phyloP scores from a whole-genome alignment of 2,329 filamentous ascomycete species.

The Leptographium wingfieldii region DNA sequence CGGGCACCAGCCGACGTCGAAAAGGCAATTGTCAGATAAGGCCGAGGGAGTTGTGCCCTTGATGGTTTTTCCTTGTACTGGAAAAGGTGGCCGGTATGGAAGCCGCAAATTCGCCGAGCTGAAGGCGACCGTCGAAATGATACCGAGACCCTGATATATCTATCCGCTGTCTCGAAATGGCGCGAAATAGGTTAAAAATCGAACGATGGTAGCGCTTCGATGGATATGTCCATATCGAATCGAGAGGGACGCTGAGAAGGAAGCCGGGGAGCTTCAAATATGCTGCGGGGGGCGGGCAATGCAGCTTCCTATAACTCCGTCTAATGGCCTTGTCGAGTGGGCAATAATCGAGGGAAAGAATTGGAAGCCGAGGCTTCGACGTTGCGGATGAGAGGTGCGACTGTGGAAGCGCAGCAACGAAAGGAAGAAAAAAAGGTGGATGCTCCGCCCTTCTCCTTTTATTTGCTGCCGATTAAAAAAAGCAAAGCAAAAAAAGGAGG shows the following conservation, averaged over 20 bases:
- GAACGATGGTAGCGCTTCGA: conserved; percentile 4
- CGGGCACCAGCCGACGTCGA: not conserved
- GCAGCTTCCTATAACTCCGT: not conserved
- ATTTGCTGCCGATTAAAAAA: not conserved
- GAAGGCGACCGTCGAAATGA: not conserved
- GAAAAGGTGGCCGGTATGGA: not conserved
- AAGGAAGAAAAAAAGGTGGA: not conserved
- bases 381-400: not conserved
- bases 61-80: not conserved
- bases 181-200: conserved; percentile 1
- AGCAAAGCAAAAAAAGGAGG: not conserved
- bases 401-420: not conserved
- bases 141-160: not conserved
- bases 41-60: not conserved
- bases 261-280: not conserved
- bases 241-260: not conserved
- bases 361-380: not conserved
- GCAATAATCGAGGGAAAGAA: not conserved
- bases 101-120: not conserved
- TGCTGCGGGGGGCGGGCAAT: not conserved
- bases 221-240: conserved; percentile 10
- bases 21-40: not conserved
- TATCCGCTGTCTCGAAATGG: not conserved
- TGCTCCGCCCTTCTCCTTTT: not conserved
- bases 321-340: not conserved